Conservation (phyloP, 306 rosid genomes). For the barrel medic (Medicago truncatula) region MtrunA17r5.0-ANR NC_053044.1:23961001-23961500, state of each 20-base stretch:
- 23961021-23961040: constrained; percentile 20
- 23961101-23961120: constrained; percentile 60
- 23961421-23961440: constrained; percentile 57
- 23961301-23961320: constrained; percentile 33
- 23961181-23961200: background rate
- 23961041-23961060: constrained; percentile 11
- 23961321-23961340: constrained; percentile 55
- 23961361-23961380: constrained; percentile 58
- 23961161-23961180: constrained; percentile 44
- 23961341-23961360: constrained; percentile 54
- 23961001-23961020: background rate
- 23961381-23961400: constrained; percentile 64
- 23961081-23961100: background rate
- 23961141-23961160: constrained; percentile 49
- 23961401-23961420: constrained; percentile 44
- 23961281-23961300: constrained; percentile 59
- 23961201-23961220: constrained; percentile 60
- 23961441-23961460: constrained; percentile 44
- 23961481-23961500: no score
- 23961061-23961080: constrained; percentile 26
- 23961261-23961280: constrained; percentile 44
- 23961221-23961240: constrained; percentile 69
- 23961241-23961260: constrained; percentile 57
- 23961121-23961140: constrained; percentile 81
- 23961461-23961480: background rate